Evolutionary conservation across 345 rosid species (phyloP).

Genomic region (Ceriops tagal): DNA sequence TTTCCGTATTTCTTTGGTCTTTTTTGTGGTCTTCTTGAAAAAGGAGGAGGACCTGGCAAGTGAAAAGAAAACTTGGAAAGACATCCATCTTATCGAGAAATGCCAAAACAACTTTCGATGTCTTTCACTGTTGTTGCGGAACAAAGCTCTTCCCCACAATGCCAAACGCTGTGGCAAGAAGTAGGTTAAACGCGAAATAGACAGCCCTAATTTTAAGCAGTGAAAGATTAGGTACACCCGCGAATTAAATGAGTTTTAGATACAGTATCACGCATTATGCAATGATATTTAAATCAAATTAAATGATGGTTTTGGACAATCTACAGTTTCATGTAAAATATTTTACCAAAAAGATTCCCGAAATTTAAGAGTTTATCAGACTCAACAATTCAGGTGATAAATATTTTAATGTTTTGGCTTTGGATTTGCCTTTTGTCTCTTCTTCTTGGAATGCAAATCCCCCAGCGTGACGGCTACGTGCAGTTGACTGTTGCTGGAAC

Average conservation of each 20-base stretch:
- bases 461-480: constrained; percentile 22
- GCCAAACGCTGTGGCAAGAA: background rate
- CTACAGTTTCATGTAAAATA: no score
- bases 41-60: background rate
- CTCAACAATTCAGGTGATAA: no score
- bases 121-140: background rate
- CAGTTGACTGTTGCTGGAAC: constrained; percentile 6
- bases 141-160: background rate
- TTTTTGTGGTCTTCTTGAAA: background rate
- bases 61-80: background rate
- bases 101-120: background rate
- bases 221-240: no score
- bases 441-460: background rate
- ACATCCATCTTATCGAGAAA: background rate
- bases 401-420: background rate
- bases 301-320: no score
- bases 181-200: no score
- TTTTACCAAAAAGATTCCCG: no score
- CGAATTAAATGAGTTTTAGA: background rate
- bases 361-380: no score
- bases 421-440: background rate
- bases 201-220: no score
- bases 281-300: background rate
- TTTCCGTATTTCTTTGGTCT: background rate
- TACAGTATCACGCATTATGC: background rate